phyloP scores from a whole-genome alignment of 257 asterid genomes.

The Fraxinus pennsylvanica region DNA sequence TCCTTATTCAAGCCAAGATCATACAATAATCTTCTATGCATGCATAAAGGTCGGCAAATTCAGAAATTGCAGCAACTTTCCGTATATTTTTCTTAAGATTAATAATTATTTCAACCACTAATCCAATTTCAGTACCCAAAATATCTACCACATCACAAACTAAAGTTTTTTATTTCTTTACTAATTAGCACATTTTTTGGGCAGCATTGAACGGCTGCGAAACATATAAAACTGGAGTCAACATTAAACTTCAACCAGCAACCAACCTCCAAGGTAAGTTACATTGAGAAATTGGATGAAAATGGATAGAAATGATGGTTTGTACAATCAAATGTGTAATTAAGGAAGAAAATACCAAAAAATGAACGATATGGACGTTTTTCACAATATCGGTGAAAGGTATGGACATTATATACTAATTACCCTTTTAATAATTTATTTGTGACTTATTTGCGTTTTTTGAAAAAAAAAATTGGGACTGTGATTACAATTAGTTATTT shows the following conservation, averaged over 20 bases:
- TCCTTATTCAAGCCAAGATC: constrained; percentile 27
- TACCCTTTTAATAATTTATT: too few relatives aligned
- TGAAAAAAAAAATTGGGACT: too few relatives aligned
- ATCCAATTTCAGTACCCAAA: background rate
- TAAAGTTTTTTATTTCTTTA: background rate
- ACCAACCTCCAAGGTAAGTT: background rate
- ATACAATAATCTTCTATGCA: background rate
- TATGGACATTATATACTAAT: too few relatives aligned
- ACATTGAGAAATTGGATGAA: background rate
- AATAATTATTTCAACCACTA: background rate
- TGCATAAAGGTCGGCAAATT: background rate
- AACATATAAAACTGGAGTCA: background rate
- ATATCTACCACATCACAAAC: background rate
- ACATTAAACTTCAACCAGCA: background rate
- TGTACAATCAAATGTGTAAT: too few relatives aligned
- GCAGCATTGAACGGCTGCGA: background rate
- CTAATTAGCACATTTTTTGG: background rate
- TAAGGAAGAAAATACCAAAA: too few relatives aligned
- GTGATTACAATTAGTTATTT: too few relatives aligned
- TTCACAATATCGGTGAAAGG: too few relatives aligned
- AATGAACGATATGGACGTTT: too few relatives aligned
- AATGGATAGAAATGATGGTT: too few relatives aligned
- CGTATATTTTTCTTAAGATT: background rate
- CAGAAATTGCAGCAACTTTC: background rate
- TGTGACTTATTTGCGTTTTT: too few relatives aligned